Percentiles rank a stretch among this genome's conserved stretches.
Conservation (phyloP, 257 asterid species). For the Rauvolfia tetraphylla region DNA sequence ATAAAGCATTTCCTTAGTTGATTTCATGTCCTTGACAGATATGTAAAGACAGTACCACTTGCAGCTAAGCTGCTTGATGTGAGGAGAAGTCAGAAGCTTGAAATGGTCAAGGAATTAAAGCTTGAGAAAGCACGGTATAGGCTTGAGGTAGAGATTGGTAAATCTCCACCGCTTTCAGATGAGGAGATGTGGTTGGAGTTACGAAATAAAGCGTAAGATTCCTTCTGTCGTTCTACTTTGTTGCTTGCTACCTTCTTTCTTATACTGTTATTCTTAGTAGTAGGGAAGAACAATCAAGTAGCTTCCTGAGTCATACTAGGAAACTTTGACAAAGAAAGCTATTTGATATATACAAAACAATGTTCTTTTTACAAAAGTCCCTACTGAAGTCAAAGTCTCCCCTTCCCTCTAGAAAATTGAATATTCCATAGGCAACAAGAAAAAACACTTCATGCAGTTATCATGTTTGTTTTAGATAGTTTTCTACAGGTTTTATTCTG, state of each 20-base stretch:
- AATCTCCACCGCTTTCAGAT: constrained; percentile 93
- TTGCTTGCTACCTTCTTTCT: neutral
- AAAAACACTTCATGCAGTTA: neutral
- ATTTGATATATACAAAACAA: neutral
- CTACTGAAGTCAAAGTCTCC: neutral
- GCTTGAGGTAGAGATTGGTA: constrained; percentile 92
- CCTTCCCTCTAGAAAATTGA: neutral
- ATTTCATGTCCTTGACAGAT: constrained; percentile 49
- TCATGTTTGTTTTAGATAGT: neutral
- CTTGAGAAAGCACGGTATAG: constrained; percentile 81
- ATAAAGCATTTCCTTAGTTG: constrained; percentile 8
- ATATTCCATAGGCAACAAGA: neutral
- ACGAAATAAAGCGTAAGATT: constrained; percentile 78
- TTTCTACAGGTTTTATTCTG: neutral
- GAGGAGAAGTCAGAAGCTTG: constrained; percentile 75
- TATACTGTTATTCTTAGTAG: neutral
- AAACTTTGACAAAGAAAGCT: neutral
- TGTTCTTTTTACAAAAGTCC: neutral
- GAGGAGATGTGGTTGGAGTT: constrained; percentile 75
- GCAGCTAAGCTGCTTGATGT: constrained; percentile 88
- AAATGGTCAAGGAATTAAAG: constrained; percentile 74
- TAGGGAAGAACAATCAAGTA: neutral
- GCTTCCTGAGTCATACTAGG: neutral
- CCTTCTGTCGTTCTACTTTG: neutral
- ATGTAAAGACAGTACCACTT: constrained; percentile 88